Evolutionary conservation across 306 rosid genomes (phyloP), one percentile per base, ranked within the genome.

Genomic region (Senna tora): DNA sequence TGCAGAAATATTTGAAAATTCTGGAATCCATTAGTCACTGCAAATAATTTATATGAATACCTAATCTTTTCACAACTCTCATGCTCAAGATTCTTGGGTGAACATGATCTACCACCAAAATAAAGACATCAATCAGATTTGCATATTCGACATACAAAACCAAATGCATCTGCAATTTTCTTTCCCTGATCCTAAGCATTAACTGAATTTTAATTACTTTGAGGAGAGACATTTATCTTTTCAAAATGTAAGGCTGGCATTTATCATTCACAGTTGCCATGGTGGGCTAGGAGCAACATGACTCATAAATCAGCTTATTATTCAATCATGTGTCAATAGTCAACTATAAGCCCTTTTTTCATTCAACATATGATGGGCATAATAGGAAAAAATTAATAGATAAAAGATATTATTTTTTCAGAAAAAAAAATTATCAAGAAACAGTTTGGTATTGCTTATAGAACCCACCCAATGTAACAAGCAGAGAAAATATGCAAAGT

Each of bases 341-440:
- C 30, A 25, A 25, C 30, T 25, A 25, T 25, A 25, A 25, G 30
- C 30, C 1, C 30, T 25, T 7, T 38, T 38, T 5, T 38, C 42
- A 69, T 51, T 73, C 70, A 54, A 30, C 61, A 49, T 32, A 41
- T 22, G 51, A 34, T 38, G 77, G 67, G 63, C 45, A 64, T 39
- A 20, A 45, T 20, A 34, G 72, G 75, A 58, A 56, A 50, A 1
- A 25, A 25, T 1, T 7, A 65, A 73, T 22, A 38, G 16, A 19
- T 21, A 30, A 55, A 45, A 66, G 51, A 55, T 38, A 45, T 58
- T 54, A 56, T 22, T 22, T 39, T 55, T 56, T 39, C 7, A 20
- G n/a, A n/a, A n/a, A n/a, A n/a, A 25, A 41, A 51, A 15, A 51
- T 65, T 49, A 15, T 70, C 67, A 49, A 25, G 72, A 45, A 42